phyloP scores from a whole-genome alignment of 2,329 filamentous ascomycete genomes.

The Colletotrichum orchidophilum region DNA sequence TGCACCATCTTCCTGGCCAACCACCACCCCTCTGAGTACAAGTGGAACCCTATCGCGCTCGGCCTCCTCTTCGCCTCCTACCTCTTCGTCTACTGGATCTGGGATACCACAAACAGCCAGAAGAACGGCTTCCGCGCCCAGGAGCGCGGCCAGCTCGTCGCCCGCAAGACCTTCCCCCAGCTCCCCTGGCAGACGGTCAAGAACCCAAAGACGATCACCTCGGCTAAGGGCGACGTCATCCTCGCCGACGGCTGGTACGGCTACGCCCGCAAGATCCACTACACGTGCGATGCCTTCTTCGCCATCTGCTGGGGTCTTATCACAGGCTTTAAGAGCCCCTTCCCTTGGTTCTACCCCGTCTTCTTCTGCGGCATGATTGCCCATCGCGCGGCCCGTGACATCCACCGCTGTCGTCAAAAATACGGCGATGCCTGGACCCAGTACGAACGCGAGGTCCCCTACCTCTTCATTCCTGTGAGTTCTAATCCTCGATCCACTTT shows the following conservation, averaged over 20 bases:
- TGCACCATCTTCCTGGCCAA: constrained; percentile 90
- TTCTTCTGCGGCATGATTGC: constrained; percentile 86
- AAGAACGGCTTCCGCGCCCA: constrained; percentile 90
- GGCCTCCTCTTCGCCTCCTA: constrained; percentile 74
- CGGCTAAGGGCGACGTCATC: constrained; percentile 78
- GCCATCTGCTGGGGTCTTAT: constrained; percentile 82
- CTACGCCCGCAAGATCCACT: constrained; percentile 59
- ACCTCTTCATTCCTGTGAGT: constrained; percentile 74
- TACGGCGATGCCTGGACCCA: constrained; percentile 86
- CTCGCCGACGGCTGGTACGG: constrained; percentile 87
- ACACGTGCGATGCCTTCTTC: constrained; percentile 83
- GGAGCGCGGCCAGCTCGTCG: constrained; percentile 75
- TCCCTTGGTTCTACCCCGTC: constrained; percentile 89
- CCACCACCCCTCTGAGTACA: constrained; percentile 80
- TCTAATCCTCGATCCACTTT: not conserved
- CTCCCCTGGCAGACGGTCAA: constrained; percentile 87
- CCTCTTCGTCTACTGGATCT: constrained; percentile 87
- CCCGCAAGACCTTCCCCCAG: constrained; percentile 86
- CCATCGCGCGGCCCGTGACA: constrained; percentile 80
- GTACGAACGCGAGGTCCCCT: constrained; percentile 83
- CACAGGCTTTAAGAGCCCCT: constrained; percentile 81
- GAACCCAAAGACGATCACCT: constrained; percentile 82
- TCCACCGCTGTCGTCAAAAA: constrained; percentile 77
- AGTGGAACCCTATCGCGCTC: constrained; percentile 77
- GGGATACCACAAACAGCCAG: constrained; percentile 92